Conservation (phyloP, 2,329 filamentous ascomycete species). For the Fusarium hainanense region DNA sequence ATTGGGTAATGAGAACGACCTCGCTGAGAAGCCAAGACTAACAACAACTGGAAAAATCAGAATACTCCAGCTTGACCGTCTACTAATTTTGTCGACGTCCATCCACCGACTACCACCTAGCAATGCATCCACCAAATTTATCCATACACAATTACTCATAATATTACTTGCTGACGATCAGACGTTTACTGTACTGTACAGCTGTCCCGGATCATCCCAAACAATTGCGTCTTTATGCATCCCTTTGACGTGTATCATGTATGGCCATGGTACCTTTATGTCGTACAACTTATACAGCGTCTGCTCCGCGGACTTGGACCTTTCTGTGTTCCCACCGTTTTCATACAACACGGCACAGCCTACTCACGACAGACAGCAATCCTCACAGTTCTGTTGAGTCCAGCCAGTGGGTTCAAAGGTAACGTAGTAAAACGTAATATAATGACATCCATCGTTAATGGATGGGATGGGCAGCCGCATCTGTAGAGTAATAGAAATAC, state of each 20-base stretch:
- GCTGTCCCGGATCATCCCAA: constrained; percentile 1
- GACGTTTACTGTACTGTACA: constrained; percentile 6
- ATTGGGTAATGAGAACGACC: constrained; percentile 55
- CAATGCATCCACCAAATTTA: constrained; percentile 24
- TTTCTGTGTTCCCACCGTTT: constrained; percentile 19
- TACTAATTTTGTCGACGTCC: constrained; percentile 28
- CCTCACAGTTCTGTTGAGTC: constrained; percentile 1
- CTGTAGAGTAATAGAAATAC: constrained; percentile 44
- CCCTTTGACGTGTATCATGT: constrained; percentile 28
- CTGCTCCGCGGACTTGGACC: constrained; percentile 32
- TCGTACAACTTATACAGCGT: constrained; percentile 9
- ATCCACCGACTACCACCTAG: constrained; percentile 8
- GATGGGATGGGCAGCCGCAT: constrained; percentile 33
- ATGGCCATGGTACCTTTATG: neutral
- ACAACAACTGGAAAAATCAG: constrained; percentile 15
- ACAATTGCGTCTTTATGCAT: constrained; percentile 22
- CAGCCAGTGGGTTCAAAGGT: constrained; percentile 25
- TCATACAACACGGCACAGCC: constrained; percentile 16
- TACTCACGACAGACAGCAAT: neutral
- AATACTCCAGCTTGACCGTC: constrained; percentile 23
- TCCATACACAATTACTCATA: constrained; percentile 24
- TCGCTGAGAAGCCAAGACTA: constrained; percentile 40
- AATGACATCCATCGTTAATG: constrained; percentile 21
- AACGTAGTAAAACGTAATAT: constrained; percentile 46
- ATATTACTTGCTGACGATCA: constrained; percentile 28